A percentile compares a stretch with the other conserved stretches of the same genome.
Conservation (phyloP, 768 basidiomycete species). For the Gloeostereum incarnatum region DNA sequence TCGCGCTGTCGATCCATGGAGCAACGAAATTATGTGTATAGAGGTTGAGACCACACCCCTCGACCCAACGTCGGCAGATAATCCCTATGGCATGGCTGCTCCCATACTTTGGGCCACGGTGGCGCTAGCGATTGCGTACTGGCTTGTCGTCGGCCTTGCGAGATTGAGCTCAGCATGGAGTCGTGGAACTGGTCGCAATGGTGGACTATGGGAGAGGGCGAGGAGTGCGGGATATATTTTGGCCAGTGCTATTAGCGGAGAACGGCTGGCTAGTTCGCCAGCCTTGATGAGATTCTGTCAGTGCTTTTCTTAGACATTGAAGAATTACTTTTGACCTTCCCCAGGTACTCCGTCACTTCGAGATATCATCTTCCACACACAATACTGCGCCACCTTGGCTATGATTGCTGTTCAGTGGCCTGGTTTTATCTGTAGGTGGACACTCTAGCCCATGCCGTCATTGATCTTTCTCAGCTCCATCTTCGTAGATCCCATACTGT, state of each 20-base stretch:
- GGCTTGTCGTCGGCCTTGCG: conserved; percentile 72
- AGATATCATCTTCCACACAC: conserved; percentile 89
- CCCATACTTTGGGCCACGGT: conserved; percentile 71
- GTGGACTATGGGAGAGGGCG: conserved; percentile 56
- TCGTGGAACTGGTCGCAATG: conserved; percentile 52
- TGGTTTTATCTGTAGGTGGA: conserved; percentile 71
- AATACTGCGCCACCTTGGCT: conserved; percentile 81
- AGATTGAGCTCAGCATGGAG: conserved; percentile 82
- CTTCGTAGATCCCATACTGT: conserved; percentile 74
- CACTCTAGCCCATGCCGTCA: conserved; percentile 4
- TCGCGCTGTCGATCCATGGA: conserved; percentile 82
- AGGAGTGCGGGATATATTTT: conserved; percentile 84
- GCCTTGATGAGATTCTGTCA: conserved; percentile 84
- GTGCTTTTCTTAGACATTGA: conserved; percentile 17
- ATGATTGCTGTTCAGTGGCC: conserved; percentile 98
- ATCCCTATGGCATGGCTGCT: conserved; percentile 60
- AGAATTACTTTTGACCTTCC: conserved; percentile 6
- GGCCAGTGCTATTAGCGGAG: conserved; percentile 90
- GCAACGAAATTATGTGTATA: conserved; percentile 76
- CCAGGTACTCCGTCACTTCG: conserved; percentile 86
- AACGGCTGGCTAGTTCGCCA: conserved; percentile 75
- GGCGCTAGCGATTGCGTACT: conserved; percentile 69
- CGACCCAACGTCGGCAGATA: conserved; percentile 38
- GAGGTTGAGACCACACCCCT: conserved; percentile 74
- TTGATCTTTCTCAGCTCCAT: conserved; percentile 8